Evolutionary conservation across 345 rosid species (phyloP).

Genomic region (Moricandia arvensis): DNA sequence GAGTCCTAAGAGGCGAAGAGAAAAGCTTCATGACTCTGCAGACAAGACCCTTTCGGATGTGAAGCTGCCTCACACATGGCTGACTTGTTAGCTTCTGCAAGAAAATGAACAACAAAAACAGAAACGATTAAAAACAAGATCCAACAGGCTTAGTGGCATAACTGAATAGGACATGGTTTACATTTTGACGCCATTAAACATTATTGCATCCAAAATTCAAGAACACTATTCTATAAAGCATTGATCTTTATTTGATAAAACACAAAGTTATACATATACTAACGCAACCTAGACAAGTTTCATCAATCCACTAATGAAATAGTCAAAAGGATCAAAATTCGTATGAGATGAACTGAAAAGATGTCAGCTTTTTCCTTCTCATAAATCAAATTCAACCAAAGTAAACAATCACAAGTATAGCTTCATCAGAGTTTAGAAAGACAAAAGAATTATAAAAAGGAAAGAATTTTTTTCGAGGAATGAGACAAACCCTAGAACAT

Average conservation of each 20-base stretch:
- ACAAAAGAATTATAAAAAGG: background rate
- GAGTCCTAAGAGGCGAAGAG: slow-evolving; percentile 69
- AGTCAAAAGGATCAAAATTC: background rate
- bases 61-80: slow-evolving; percentile 70
- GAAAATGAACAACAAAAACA: background rate
- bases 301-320: background rate
- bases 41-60: slow-evolving; percentile 74
- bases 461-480: background rate
- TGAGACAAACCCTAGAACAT: slow-evolving; percentile 54
- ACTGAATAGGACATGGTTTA: background rate
- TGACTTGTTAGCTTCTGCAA: slow-evolving; percentile 48
- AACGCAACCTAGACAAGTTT: background rate
- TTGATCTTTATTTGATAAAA: background rate
- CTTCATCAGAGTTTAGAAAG: background rate
- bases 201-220: background rate
- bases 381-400: background rate
- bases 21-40: slow-evolving; percentile 62
- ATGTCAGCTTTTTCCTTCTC: background rate
- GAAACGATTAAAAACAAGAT: background rate
- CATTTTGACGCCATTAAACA: background rate
- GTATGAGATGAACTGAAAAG: background rate
- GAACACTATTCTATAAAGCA: background rate
- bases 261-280: too few species aligned
- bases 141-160: background rate
- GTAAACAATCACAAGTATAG: background rate